Percentiles rank a stretch among this genome's conserved stretches.
These are phyloP conservation scores for Dryadomyces quercus-mongolicae DNA, from an alignment of 2,329 filamentous ascomycete species.

Conservation along the genomic window DNA sequence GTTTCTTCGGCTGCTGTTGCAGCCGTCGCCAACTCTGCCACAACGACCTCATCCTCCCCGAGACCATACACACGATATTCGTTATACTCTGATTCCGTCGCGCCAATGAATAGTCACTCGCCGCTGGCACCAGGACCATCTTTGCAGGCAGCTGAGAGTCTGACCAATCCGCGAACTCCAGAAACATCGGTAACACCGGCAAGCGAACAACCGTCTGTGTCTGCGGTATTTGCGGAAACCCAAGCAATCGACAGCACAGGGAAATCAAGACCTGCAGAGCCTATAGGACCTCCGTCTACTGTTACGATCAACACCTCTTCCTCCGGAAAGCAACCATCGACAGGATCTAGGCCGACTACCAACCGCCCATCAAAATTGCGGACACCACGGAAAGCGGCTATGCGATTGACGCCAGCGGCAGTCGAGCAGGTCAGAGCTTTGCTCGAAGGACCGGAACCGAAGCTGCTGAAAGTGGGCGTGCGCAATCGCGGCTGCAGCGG, in stretches of 20 bases:
- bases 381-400: slow-evolving; percentile 72
- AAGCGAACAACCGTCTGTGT: background rate
- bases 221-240: background rate
- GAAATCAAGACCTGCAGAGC: background rate
- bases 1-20: background rate
- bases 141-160: background rate
- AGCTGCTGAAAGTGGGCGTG: slow-evolving; percentile 88
- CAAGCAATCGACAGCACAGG: background rate
- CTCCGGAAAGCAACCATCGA: background rate
- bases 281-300: background rate
- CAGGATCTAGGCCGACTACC: background rate
- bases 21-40: background rate
- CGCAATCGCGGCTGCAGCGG: slow-evolving; percentile 91
- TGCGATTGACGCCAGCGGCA: slow-evolving; percentile 71
- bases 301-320: background rate
- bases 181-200: background rate
- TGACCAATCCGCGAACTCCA: background rate
- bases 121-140: slow-evolving; percentile 6
- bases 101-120: slow-evolving; percentile 6
- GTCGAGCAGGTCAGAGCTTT: slow-evolving; percentile 67
- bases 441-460: slow-evolving; percentile 75
- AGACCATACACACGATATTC: slow-evolving; percentile 9
- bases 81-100: slow-evolving; percentile 1
- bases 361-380: slow-evolving; percentile 49
- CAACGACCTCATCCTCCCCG: background rate